phyloP scores from a whole-genome alignment of 352 stramenopile genomes.

The Globisporangium perplexum region DNA sequence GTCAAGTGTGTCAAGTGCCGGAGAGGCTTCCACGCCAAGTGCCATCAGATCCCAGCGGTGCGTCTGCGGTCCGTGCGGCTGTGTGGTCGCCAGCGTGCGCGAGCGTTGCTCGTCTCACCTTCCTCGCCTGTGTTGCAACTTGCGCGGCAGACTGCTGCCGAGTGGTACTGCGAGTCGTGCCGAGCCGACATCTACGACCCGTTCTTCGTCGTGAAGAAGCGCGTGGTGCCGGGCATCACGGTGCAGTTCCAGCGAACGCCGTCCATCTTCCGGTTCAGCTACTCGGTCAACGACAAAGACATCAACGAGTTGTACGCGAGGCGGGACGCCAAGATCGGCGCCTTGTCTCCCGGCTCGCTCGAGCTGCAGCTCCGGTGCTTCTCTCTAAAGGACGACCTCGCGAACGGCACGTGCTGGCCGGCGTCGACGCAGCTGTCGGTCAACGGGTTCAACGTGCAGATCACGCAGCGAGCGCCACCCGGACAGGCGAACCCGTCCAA shows the following conservation, averaged over 20 bases:
- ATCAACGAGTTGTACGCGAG: conserved; percentile 66
- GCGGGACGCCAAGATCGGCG: conserved; percentile 37
- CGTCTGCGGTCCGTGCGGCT: conserved; percentile 1
- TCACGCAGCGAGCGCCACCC: conserved; percentile 62
- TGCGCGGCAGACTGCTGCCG: conserved; percentile 20
- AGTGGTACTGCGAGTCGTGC: conserved; percentile 76
- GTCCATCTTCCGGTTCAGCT: conserved; percentile 52
- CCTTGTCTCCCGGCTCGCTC: conserved; percentile 51
- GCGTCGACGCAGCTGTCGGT: conserved; percentile 55
- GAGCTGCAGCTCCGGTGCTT: conserved; percentile 82
- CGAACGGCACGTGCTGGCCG: conserved; percentile 68
- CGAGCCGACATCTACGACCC: conserved; percentile 65
- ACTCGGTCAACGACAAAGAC: conserved; percentile 63
- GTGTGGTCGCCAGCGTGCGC: neutral
- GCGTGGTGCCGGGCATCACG: conserved; percentile 42
- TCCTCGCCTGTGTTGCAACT: neutral
- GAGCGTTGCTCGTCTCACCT: neutral
- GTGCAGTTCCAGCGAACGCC: conserved; percentile 57
- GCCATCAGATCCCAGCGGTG: conserved; percentile 62
- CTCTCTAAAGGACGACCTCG: conserved; percentile 61
- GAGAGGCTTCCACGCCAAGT: conserved; percentile 71
- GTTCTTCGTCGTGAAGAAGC: conserved; percentile 60
- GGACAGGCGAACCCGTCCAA: conserved; percentile 79
- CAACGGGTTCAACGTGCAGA: conserved; percentile 64
- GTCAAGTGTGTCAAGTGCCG: conserved; percentile 47